phyloP scores from a whole-genome alignment of 768 basidiomycete species.

The Boletus sensibilis region DNA sequence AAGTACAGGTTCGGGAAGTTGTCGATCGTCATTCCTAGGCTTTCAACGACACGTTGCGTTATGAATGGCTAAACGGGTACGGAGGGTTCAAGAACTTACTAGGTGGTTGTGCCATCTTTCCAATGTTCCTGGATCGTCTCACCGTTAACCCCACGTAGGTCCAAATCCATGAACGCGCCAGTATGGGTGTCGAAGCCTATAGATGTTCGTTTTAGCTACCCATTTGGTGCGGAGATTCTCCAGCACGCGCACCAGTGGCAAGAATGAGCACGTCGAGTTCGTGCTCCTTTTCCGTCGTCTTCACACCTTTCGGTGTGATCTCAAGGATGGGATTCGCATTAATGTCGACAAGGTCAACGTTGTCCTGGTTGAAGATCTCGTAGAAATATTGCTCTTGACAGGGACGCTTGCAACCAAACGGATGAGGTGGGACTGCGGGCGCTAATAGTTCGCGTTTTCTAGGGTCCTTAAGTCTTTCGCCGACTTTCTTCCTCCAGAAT shows the following conservation, averaged over 20 bases:
- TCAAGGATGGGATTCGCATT: slow-evolving; percentile 9
- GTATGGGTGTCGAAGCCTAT: not conserved
- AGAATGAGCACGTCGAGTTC: slow-evolving; percentile 11
- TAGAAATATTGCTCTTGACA: not conserved
- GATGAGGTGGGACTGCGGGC: not conserved
- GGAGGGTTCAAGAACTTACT: slow-evolving; percentile 1
- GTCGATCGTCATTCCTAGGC: slow-evolving; percentile 15
- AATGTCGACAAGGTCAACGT: slow-evolving; percentile 13
- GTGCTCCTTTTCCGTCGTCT: slow-evolving; percentile 5
- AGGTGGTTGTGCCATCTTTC: slow-evolving; percentile 12
- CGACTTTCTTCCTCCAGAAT: slow-evolving; percentile 15
- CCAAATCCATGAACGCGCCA: slow-evolving; percentile 5
- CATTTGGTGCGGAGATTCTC: not conserved
- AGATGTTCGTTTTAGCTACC: not conserved
- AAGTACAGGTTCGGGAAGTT: slow-evolving; percentile 19
- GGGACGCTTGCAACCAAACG: not conserved
- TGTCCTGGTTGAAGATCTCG: slow-evolving; percentile 1
- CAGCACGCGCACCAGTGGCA: slow-evolving; percentile 1
- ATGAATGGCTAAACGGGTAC: no score
- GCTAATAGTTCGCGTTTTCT: not conserved
- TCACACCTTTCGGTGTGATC: slow-evolving; percentile 7
- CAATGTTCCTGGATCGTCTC: slow-evolving; percentile 17
- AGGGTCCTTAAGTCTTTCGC: not conserved
- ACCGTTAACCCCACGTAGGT: slow-evolving; percentile 10
- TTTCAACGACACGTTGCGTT: not conserved